Percentiles rank a stretch among this genome's conserved stretches.
Evolutionary conservation across 2,329 filamentous ascomycete species (phyloP).

Genomic region (Xylaria hypoxylon): DNA sequence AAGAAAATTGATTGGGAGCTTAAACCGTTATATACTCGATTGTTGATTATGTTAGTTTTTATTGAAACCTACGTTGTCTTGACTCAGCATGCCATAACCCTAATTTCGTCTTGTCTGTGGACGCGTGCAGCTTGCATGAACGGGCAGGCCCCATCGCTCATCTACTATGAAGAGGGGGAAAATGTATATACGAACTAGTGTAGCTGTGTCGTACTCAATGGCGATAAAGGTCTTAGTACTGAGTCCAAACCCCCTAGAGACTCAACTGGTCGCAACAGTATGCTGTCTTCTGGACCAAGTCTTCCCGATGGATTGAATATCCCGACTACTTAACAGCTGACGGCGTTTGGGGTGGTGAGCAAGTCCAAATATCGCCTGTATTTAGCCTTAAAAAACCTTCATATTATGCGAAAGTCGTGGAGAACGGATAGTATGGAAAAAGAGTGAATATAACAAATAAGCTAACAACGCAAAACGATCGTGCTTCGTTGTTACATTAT

Average conservation of each 20-base stretch:
- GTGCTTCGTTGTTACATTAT: conserved; percentile 48
- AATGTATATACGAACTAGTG: too few relatives aligned
- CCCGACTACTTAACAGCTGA: background rate
- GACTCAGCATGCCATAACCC: background rate
- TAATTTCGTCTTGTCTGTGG: background rate
- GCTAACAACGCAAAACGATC: conserved; percentile 46
- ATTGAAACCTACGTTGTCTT: background rate
- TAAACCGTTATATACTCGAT: background rate
- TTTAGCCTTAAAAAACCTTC: background rate
- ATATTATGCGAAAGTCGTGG: background rate
- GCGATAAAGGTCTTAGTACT: too few relatives aligned
- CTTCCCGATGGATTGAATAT: background rate
- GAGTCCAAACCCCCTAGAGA: too few relatives aligned
- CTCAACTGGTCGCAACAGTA: too few relatives aligned
- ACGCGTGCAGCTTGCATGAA: background rate
- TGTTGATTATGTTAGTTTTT: conserved; percentile 1
- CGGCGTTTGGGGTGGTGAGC: too few relatives aligned
- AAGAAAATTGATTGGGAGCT: background rate
- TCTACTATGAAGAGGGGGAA: too few relatives aligned
- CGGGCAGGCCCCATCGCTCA: background rate
- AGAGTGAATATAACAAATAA: conserved; percentile 11
- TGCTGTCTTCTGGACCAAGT: too few relatives aligned
- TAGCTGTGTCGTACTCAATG: too few relatives aligned
- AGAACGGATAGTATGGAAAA: background rate
- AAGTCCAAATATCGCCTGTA: too few relatives aligned